Conservation (phyloP, 2,329 filamentous ascomycete genomes). For the Colletotrichum aenigma region DNA sequence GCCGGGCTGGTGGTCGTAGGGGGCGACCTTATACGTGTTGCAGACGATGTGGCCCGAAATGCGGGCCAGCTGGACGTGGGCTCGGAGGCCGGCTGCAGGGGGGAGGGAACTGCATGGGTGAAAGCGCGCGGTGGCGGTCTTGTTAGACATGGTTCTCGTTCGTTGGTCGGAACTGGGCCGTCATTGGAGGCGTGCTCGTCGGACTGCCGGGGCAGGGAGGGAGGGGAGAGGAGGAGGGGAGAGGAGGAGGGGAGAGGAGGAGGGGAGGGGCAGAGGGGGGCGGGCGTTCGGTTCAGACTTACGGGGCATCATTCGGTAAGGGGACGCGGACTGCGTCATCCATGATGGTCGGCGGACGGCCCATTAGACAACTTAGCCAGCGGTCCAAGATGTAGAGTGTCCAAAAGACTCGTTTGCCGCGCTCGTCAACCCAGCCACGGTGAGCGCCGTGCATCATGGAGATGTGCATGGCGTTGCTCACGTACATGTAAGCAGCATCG, state of each 20-base stretch:
- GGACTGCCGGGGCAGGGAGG: not conserved
- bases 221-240: not conserved
- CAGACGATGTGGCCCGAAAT: conserved; percentile 54
- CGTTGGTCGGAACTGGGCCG: not conserved
- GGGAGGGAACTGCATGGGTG: conserved; percentile 42
- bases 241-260: not conserved
- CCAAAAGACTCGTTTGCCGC: conserved; percentile 53
- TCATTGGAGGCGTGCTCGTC: not conserved
- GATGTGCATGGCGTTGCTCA: conserved; percentile 51
- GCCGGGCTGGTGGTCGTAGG: conserved; percentile 26
- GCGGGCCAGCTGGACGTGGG: conserved; percentile 49
- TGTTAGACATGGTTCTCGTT: not conserved
- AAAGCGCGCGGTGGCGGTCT: not conserved
- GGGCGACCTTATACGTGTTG: conserved; percentile 48
- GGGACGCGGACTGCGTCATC: conserved; percentile 52
- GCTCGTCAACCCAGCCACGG: conserved; percentile 46
- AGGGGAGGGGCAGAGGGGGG: not conserved
- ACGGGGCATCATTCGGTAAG: conserved; percentile 44
- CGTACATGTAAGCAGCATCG: conserved; percentile 52
- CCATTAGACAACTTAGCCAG: conserved; percentile 53
- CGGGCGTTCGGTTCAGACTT: conserved; percentile 25
- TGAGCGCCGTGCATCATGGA: conserved; percentile 54
- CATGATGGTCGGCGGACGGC: conserved; percentile 49
- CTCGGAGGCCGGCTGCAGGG: conserved; percentile 45
- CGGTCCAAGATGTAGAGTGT: conserved; percentile 56